These are phyloP conservation scores for Pichia sp. DNA, from an alignment of 1,139 yeast genomes.

Conservation along the genomic window DNA sequence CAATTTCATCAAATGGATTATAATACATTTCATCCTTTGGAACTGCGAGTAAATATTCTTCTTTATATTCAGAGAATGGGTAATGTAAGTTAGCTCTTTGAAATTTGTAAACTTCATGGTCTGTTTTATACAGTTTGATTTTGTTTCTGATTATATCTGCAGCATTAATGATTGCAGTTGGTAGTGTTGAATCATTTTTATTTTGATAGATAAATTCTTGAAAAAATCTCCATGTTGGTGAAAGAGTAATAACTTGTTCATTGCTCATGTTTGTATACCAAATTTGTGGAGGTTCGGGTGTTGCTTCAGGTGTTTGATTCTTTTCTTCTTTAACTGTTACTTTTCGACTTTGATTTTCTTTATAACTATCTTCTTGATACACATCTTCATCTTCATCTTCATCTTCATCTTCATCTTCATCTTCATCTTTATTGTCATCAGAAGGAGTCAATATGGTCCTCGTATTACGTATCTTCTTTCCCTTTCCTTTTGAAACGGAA, in stretches of 20 bases:
- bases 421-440: neutral
- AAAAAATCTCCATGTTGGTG: slow-evolving; percentile 18
- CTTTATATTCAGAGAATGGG: slow-evolving; percentile 33
- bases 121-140: slow-evolving; percentile 15
- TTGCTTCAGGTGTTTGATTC: neutral
- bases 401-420: slow-evolving; percentile 12
- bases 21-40: slow-evolving; percentile 49
- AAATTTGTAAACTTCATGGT: slow-evolving; percentile 21
- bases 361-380: slow-evolving; percentile 3
- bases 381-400: neutral
- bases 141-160: slow-evolving; percentile 22
- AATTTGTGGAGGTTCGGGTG: slow-evolving; percentile 9
- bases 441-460: neutral
- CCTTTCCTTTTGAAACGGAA: neutral
- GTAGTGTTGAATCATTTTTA: slow-evolving; percentile 7
- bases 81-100: slow-evolving; percentile 29
- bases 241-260: slow-evolving; percentile 20
- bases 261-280: slow-evolving; percentile 31
- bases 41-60: slow-evolving; percentile 25
- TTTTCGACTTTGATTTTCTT: neutral
- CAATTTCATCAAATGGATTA: slow-evolving; percentile 70
- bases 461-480: slow-evolving; percentile 3
- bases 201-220: slow-evolving; percentile 17
- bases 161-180: slow-evolving; percentile 15
- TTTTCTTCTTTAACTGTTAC: no score